These are phyloP conservation scores for Beauveria sp. DNA, from an alignment of 2,329 filamentous ascomycete genomes.

Conservation along the genomic window DNA sequence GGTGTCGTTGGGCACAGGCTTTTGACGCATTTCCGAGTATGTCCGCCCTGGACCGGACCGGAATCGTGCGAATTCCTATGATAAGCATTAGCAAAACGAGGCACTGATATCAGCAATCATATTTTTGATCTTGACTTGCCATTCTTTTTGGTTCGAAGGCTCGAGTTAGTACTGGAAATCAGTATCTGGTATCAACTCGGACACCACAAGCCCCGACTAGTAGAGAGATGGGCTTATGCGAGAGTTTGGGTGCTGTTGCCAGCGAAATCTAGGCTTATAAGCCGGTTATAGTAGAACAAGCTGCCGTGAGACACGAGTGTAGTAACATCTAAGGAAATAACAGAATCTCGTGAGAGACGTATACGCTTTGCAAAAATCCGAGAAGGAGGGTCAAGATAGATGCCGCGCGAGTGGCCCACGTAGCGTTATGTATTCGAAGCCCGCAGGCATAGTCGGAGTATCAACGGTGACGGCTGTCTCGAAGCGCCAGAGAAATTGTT, in stretches of 20 bases:
- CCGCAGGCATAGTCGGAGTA: neutral
- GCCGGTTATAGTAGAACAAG: slow-evolving; percentile 9
- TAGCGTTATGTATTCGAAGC: slow-evolving; percentile 7
- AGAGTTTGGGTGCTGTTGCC: slow-evolving; percentile 28
- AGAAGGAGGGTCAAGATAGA: slow-evolving; percentile 6
- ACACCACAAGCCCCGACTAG: neutral
- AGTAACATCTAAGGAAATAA: slow-evolving; percentile 13
- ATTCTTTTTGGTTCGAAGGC: slow-evolving; percentile 19
- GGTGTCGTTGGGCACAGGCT: slow-evolving; percentile 42
- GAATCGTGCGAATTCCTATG: slow-evolving; percentile 29
- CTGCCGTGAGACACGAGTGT: slow-evolving; percentile 16
- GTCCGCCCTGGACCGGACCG: slow-evolving; percentile 30
- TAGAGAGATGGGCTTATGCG: slow-evolving; percentile 1
- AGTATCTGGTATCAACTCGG: neutral
- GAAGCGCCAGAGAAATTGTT: slow-evolving; percentile 2
- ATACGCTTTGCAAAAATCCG: slow-evolving; percentile 11
- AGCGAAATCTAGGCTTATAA: slow-evolving; percentile 22
- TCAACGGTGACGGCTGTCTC: slow-evolving; percentile 2
- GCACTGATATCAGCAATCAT: neutral
- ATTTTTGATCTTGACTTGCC: slow-evolving; percentile 21
- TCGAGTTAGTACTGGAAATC: slow-evolving; percentile 2
- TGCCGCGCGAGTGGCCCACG: slow-evolving; percentile 2
- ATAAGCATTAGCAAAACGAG: neutral
- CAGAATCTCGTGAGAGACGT: slow-evolving; percentile 12
- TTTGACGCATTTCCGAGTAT: slow-evolving; percentile 46